A percentile compares a stretch with the other conserved stretches of the same genome.
phyloP scores from a whole-genome alignment of 805 yeast species.

The Candida michaelii region DNA sequence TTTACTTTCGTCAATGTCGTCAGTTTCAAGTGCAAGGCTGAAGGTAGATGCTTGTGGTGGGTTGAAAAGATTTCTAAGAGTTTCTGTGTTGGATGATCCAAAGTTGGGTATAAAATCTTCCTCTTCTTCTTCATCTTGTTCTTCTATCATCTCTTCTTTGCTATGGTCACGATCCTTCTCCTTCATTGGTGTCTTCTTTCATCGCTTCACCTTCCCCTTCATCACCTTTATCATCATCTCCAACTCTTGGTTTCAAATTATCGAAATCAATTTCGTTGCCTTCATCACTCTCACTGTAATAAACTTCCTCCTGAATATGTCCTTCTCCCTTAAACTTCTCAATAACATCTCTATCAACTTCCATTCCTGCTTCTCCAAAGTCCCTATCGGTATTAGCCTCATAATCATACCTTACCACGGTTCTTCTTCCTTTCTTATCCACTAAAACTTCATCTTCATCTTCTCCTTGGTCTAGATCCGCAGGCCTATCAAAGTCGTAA shows the following conservation, averaged over 20 bases:
- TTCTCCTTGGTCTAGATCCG: conserved; percentile 36
- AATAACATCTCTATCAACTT: conserved; percentile 21
- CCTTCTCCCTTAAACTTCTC: conserved; percentile 23
- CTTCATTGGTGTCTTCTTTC: conserved; percentile 8
- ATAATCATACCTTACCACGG: conserved; percentile 32
- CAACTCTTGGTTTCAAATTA: conserved; percentile 20
- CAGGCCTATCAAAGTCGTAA: conserved; percentile 37
- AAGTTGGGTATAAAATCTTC: conserved; percentile 59
- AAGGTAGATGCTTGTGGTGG: conserved; percentile 29
- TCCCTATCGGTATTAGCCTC: conserved; percentile 26
- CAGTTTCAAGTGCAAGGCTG: conserved; percentile 42
- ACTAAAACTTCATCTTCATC: conserved; percentile 34
- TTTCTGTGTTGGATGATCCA: conserved; percentile 50
- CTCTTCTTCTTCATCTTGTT: conserved; percentile 15
- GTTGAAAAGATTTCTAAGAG: conserved; percentile 59
- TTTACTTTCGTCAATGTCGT: conserved; percentile 44
- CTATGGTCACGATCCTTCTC: too few species aligned
- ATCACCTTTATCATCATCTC: neutral
- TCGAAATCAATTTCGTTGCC: conserved; percentile 42
- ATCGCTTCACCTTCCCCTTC: conserved; percentile 12
- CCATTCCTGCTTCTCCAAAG: conserved; percentile 26
- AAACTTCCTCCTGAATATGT: conserved; percentile 26
- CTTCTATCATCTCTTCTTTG: neutral
- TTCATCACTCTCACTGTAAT: conserved; percentile 40
- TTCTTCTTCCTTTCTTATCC: conserved; percentile 38